Conservation (phyloP, 2,329 filamentous ascomycete genomes). For the Ambrosiella xylebori region DNA sequence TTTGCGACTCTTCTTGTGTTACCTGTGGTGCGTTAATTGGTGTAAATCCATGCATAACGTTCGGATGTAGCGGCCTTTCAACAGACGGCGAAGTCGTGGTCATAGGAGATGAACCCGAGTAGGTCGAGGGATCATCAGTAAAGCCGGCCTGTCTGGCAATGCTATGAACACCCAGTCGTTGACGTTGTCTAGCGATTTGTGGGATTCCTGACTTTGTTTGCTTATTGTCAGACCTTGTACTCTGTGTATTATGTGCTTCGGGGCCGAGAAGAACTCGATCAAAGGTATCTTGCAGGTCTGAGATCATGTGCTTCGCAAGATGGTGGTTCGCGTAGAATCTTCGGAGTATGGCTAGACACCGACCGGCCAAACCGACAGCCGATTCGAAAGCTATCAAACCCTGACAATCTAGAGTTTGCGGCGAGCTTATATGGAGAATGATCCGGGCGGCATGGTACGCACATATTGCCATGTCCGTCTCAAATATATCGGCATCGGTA, state of each 20-base stretch:
- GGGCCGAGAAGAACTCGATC: neutral
- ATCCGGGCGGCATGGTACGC: conserved; percentile 26
- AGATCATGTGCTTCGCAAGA: conserved; percentile 15
- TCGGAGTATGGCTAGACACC: conserved; percentile 18
- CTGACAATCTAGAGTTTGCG: conserved; percentile 13
- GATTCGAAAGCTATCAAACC: conserved; percentile 14
- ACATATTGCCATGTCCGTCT: conserved; percentile 27
- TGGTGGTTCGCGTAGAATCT: conserved; percentile 8
- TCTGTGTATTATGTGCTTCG: neutral
- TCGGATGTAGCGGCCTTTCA: neutral
- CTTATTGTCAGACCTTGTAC: neutral
- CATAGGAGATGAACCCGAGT: neutral
- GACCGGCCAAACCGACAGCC: conserved; percentile 16
- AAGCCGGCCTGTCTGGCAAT: conserved; percentile 24
- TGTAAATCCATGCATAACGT: neutral
- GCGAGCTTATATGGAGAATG: conserved; percentile 19
- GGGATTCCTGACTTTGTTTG: conserved; percentile 14
- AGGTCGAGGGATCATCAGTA: conserved; percentile 18
- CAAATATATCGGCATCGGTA: conserved; percentile 10
- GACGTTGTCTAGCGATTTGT: conserved; percentile 17
- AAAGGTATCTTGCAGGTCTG: conserved; percentile 17
- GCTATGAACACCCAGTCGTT: conserved; percentile 24
- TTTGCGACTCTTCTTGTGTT: neutral
- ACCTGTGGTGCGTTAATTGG: neutral
- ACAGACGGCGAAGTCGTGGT: neutral